Evolutionary conservation across 2,329 filamentous ascomycete species (phyloP), one percentile per base, ranked within the genome.

Genomic region (Graphilbum fragrans): DNA sequence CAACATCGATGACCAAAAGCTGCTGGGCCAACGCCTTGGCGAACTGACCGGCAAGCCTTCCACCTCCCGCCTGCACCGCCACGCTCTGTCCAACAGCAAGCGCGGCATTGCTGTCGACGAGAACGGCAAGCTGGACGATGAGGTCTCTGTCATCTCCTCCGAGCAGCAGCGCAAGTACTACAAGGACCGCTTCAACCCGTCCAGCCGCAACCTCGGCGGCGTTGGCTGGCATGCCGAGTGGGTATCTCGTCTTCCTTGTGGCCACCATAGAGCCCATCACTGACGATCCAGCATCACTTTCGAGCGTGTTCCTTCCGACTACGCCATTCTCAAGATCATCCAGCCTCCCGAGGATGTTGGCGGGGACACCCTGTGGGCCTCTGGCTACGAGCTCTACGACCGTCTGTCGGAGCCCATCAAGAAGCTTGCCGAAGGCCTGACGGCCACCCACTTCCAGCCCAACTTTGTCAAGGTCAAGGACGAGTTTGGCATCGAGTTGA

Each of bases 141-240:
- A 70, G 47, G 64, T 70, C 37, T 67, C 62, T 5, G 58, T 69
- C 35, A 70, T 71, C 44, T 68, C 61, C 21, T 68, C 64, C 1
- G 61, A 62, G 42, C 53, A 60, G 47, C 53, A 56, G 16, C 53
- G 60, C 48, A 62, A 58, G 44, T 57, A 60, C 36, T 66, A 65
- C 47, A 52, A 54, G 25, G 53, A 59, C 21, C 55, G 59, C 16
- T 59, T 53, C 44, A 44, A 43, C 5, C 33, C 45, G 21, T 27
- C 43, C 5, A 49, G 51, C 32, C 58, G 55, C 58, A 57, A 38
- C 41, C 41, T 49, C n/a, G 57, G 46, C 35, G 59, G 42, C 42
- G 49, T 55, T 11, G 61, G 61, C 17, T 69, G 66, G 66, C 66
- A 69, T 45, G 64, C 63, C 31, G 66, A 70, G 52, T 59, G 50